Evolutionary conservation across 495 filamentous ascomycete species (phyloP), one percentile per base, ranked within the genome.

Genomic region (Talaromyces proteolyticus): DNA sequence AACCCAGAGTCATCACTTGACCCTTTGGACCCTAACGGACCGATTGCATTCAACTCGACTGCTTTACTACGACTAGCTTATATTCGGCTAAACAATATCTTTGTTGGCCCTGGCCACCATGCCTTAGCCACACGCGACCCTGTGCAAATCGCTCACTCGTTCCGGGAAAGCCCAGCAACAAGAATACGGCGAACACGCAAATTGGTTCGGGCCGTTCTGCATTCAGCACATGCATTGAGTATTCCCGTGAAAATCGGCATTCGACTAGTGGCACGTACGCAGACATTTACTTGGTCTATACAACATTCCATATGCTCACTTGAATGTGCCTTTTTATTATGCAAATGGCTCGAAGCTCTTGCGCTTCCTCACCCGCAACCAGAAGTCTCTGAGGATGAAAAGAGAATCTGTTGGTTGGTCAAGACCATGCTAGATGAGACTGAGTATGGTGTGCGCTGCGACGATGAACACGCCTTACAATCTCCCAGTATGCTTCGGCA

Each of bases 341-440:
- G 69, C 24, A 77, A 77, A 49, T 79, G 75, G 75, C 68, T 79
- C 0, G 67, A 75, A 25, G 67, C 63, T 3, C 61, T 73, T 1
- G 70, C 69, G 3, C 62, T 66, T 0, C 51, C 57, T 0, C 44
- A 65, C 24, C 68, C 66, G 4, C 50, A 60, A 5, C 63, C 71
- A 0, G 53, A 51, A 4, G 46, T 76, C 19, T 70, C 79, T 0
- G 61, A 70, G 40, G 82, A 88, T 43, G 84, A 88, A 57, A 70
- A 55, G 45, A 75, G 75, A 37, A 67, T 87, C 11, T 69, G 83
- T 19, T 75, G 80, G 25, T 83, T 79, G 62, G 70, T 88, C 2
- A 70, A 81, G 19, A 79, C 78, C 53, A 85, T 88, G 78, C 69
- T 86, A 4, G 79, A 84, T 60, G 84, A 88, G 65, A 84, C 82